Base-by-base conservation (phyloP, 1,139 yeast species). In the Blastobotrys arbuscula region DNA sequence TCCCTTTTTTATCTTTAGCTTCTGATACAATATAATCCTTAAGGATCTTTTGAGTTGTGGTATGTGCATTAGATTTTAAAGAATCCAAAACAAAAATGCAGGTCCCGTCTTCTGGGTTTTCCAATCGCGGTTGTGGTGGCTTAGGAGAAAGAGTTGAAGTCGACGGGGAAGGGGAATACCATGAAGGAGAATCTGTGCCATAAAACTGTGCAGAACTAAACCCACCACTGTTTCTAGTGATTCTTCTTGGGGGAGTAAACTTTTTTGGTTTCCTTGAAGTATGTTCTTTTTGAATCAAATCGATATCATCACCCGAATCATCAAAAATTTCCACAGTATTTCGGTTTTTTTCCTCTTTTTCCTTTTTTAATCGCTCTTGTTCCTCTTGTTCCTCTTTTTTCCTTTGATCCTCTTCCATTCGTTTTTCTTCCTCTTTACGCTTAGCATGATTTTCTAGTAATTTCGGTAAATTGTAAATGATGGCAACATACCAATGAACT, bases 401-500 rank as follows among this genome's bases (percentile, higher is more conserved):
- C n/a, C 20, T 26, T 2, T 18, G 13, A 8, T 39, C 15, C 36
- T 20, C 15, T 30, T 42, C 45, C 9, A 24, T 15, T 6, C 7
- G 7, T 12, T 28, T 44, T 13, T 15, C 39, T 18, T 35, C 45
- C 21, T 44, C 45, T 13, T 20, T 26, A 10, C 21, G 30, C 21
- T 44, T 39, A 23, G 12, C 19, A 15, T 45, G 48, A 42, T 45
- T 45, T 21, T 51, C 42, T 15, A 58, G 38, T 16, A 62, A 47
- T 13, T 57, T 53, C 3, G 63, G 64, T 12, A 61, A 52, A 35
- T 62, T 59, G 47, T 59, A 60, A 12, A 63, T 54, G 20, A 62
- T 53, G 4, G 88, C 83, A 42, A 90, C 82, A 62, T 82, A 87
- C 99, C 99, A 94, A 67, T 94, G 99, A 39, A 60, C 30, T 36